phyloP scores from a whole-genome alignment of 371 early-diverging fungal genomes.

The Apophysomyces sp. region DNA sequence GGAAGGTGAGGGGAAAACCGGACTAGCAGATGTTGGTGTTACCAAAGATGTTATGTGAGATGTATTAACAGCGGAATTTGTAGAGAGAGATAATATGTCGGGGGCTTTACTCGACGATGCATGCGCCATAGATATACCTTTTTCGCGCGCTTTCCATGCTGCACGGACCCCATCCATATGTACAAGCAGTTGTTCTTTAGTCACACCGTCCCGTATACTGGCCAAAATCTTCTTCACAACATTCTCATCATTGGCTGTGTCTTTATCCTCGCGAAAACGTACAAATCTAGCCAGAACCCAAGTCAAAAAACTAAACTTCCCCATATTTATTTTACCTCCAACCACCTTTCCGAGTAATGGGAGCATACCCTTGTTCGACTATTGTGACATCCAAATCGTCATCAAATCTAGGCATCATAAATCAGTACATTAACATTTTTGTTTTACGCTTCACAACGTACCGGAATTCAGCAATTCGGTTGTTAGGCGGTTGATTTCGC shows the following conservation, averaged over 20 bases:
- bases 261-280: slow-evolving; percentile 68
- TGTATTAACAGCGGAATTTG: not conserved
- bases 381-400: slow-evolving; percentile 57
- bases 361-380: slow-evolving; percentile 63
- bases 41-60: not conserved
- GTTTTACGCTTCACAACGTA: slow-evolving; percentile 12
- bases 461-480: slow-evolving; percentile 61
- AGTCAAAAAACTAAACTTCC: not conserved
- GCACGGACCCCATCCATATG: slow-evolving; percentile 56
- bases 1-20: slow-evolving; percentile 20
- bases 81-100: slow-evolving; percentile 6
- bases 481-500: slow-evolving; percentile 64
- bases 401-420: slow-evolving; percentile 43
- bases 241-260: slow-evolving; percentile 65
- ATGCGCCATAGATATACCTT: slow-evolving; percentile 32
- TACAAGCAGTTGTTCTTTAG: slow-evolving; percentile 41
- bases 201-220: slow-evolving; percentile 55
- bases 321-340: slow-evolving; percentile 44
- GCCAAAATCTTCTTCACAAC: slow-evolving; percentile 54
- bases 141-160: slow-evolving; percentile 67
- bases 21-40: slow-evolving; percentile 15
- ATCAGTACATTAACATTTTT: not conserved
- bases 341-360: slow-evolving; percentile 56
- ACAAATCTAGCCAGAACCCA: slow-evolving; percentile 45
- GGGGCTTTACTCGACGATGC: slow-evolving; percentile 5